Percentiles rank a stretch among this genome's conserved stretches.
Conservation (phyloP, 2,329 filamentous ascomycete genomes). For the Ophiocordyceps polyrhachis-furcata region DNA sequence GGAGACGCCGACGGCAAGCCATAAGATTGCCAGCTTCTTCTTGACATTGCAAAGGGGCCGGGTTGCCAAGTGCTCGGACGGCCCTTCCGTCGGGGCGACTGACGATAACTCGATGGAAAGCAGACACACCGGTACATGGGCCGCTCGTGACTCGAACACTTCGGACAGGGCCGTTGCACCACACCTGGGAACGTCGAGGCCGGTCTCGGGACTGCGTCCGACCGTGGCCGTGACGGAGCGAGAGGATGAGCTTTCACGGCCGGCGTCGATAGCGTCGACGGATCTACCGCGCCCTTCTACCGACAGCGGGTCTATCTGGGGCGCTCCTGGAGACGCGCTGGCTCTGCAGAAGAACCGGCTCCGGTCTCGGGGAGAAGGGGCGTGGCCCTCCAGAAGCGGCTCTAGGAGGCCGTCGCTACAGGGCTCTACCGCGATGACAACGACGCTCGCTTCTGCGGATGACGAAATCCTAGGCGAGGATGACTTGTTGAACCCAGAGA, state of each 20-base stretch:
- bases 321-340: conserved; percentile 27
- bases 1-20: conserved; percentile 11
- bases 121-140: conserved; percentile 40
- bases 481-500: conserved; percentile 31
- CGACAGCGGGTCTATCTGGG: conserved; percentile 60
- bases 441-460: conserved; percentile 42
- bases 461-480: conserved; percentile 44
- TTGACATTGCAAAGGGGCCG: conserved; percentile 43
- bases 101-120: conserved; percentile 35
- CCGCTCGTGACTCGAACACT: conserved; percentile 32
- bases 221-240: conserved; percentile 31
- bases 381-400: conserved; percentile 42
- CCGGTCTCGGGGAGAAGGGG: conserved; percentile 42
- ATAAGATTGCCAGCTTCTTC: conserved; percentile 30
- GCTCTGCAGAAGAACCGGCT: conserved; percentile 35
- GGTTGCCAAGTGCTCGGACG: conserved; percentile 37
- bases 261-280: conserved; percentile 48
- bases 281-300: conserved; percentile 62
- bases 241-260: conserved; percentile 42
- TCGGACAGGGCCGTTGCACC: conserved; percentile 17
- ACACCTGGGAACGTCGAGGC: conserved; percentile 12
- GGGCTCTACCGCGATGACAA: conserved; percentile 45
- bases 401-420: conserved; percentile 70
- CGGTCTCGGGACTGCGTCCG: conserved; percentile 21
- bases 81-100: conserved; percentile 43